phyloP scores from a whole-genome alignment of 129 eudicot genomes.

The Ambrosia trifida region DNA sequence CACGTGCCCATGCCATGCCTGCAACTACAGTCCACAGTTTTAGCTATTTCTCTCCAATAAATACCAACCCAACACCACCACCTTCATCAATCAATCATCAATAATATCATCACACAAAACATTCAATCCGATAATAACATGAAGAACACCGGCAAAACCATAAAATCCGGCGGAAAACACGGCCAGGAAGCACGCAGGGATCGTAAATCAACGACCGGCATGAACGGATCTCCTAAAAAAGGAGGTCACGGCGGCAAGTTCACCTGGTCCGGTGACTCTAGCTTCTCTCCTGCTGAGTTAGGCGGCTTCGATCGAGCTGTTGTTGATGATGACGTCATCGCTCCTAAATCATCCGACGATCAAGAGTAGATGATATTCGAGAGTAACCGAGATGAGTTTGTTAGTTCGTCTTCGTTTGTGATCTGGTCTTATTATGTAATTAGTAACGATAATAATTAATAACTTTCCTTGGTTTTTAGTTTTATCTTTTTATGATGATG shows the following conservation, averaged over 20 bases:
- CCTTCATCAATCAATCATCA: background rate
- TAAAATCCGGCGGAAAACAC: constrained; percentile 37
- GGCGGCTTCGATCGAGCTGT: constrained; percentile 33
- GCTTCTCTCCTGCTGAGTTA: constrained; percentile 51
- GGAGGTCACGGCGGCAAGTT: constrained; percentile 93
- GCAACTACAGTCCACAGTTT: no score
- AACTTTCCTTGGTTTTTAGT: background rate
- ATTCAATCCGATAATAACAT: constrained; percentile 24
- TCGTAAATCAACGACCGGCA: constrained; percentile 63
- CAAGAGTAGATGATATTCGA: constrained; percentile 26
- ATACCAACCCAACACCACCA: constrained; percentile 5
- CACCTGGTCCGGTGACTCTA: constrained; percentile 81
- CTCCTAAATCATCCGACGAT: constrained; percentile 57
- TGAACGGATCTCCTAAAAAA: constrained; percentile 80
- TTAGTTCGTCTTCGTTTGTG: background rate
- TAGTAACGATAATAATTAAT: background rate
- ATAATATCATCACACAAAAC: no score
- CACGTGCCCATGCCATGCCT: no score
- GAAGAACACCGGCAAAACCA: constrained; percentile 58
- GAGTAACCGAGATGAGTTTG: background rate
- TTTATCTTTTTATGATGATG: background rate
- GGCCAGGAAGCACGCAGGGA: constrained; percentile 51
- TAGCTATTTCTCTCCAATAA: background rate
- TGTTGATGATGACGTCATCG: constrained; percentile 41
- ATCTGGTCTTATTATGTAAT: constrained; percentile 21